Conservation (phyloP, 2,329 filamentous ascomycete species). For the Mariannaea elegans region DNA sequence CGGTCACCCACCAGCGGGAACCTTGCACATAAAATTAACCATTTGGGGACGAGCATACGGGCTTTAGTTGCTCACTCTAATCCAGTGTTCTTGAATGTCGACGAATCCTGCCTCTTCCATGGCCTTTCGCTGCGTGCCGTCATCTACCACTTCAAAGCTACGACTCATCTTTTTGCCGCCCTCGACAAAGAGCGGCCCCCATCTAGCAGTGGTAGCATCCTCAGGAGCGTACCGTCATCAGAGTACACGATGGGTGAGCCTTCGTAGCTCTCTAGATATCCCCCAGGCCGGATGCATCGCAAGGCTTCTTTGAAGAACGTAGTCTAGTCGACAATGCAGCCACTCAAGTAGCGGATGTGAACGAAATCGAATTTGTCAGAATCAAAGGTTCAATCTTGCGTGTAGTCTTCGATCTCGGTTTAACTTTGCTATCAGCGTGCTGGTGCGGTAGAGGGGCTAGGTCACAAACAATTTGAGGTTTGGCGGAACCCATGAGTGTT, state of each 20-base stretch:
- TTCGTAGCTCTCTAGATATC: background rate
- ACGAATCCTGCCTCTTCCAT: background rate
- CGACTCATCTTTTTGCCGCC: background rate
- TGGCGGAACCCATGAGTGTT: background rate
- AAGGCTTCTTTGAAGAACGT: background rate
- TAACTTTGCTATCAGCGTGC: background rate
- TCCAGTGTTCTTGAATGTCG: background rate
- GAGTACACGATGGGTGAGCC: background rate
- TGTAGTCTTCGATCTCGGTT: background rate
- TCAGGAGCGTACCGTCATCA: background rate
- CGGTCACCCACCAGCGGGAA: too few species aligned
- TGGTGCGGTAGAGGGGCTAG: background rate
- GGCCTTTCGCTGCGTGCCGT: background rate
- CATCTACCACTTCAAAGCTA: background rate
- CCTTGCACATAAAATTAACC: too few species aligned
- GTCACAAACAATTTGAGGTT: background rate
- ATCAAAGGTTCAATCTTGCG: background rate
- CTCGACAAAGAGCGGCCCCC: background rate
- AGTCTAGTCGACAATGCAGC: background rate
- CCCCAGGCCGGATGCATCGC: background rate
- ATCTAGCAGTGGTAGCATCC: background rate
- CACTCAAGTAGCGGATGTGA: background rate
- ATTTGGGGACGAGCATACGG: too few species aligned
- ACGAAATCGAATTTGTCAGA: background rate
- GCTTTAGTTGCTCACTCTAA: too few species aligned